phyloP scores from a whole-genome alignment of 2,329 filamentous ascomycete genomes.

The Verruconis gallopava region DNA sequence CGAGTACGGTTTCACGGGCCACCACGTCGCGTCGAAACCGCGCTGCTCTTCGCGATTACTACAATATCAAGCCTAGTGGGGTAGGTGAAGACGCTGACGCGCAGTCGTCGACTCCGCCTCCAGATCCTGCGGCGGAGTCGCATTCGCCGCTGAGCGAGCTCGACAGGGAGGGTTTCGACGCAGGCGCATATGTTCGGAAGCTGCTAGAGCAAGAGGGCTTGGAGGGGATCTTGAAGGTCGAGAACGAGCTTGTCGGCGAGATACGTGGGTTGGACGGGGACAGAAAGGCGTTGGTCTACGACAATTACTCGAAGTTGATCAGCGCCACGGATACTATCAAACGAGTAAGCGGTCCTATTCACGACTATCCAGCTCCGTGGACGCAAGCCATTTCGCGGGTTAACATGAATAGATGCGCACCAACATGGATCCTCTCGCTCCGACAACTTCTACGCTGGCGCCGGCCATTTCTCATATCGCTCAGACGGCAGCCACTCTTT shows the following conservation, averaged over 20 bases:
- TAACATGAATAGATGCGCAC: conserved; percentile 48
- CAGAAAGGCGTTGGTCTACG: conserved; percentile 92
- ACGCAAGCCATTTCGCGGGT: background rate
- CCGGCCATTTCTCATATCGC: conserved; percentile 66
- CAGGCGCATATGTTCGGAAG: conserved; percentile 52
- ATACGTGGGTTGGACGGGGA: conserved; percentile 86
- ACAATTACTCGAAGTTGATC: conserved; percentile 96
- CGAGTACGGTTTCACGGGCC: background rate
- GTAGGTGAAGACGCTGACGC: conserved; percentile 16
- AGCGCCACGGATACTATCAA: conserved; percentile 92
- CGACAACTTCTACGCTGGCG: conserved; percentile 59
- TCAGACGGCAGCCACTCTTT: conserved; percentile 37
- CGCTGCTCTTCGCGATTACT: conserved; percentile 83
- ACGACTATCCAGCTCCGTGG: background rate
- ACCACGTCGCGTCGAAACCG: conserved; percentile 52
- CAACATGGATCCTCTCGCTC: conserved; percentile 68
- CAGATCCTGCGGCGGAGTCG: background rate
- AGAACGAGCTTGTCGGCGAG: conserved; percentile 51
- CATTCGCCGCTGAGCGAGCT: conserved; percentile 44
- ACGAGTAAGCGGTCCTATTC: conserved; percentile 36
- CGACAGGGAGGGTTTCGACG: conserved; percentile 59
- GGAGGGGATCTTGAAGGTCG: conserved; percentile 55
- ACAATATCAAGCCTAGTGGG: conserved; percentile 55
- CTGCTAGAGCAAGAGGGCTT: conserved; percentile 51
- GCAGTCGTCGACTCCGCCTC: background rate